Evolutionary conservation across 208 protist genomes (phyloP).

Genomic region (Crithidia fasciculata): DNA sequence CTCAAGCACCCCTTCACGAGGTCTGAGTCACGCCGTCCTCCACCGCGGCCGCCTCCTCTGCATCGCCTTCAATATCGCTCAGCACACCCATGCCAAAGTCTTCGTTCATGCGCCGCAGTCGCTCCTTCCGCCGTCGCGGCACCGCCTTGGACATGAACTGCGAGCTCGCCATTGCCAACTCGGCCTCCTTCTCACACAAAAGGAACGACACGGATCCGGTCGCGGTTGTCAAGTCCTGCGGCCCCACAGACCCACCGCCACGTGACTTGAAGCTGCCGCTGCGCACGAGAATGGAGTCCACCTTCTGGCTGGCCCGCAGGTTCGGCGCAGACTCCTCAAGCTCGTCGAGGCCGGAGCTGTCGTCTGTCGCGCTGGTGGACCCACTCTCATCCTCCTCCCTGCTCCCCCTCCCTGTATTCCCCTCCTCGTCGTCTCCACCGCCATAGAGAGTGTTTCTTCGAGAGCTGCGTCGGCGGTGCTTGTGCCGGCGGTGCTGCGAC

Average conservation of each 20-base stretch:
- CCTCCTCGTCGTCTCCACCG: too few relatives aligned
- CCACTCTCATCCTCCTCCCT: neutral
- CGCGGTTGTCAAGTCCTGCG: neutral
- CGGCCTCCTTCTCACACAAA: slow-evolving; percentile 23
- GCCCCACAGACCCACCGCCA: neutral
- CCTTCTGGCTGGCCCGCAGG: neutral
- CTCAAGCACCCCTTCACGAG: too few relatives aligned
- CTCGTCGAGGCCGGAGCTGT: neutral
- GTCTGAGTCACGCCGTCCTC: neutral
- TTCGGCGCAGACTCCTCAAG: slow-evolving; percentile 1
- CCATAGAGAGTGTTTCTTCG: neutral
- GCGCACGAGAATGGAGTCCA: slow-evolving; percentile 24
- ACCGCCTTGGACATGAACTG: slow-evolving; percentile 24
- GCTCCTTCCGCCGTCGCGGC: slow-evolving; percentile 6
- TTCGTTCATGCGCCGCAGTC: slow-evolving; percentile 4
- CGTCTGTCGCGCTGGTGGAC: neutral
- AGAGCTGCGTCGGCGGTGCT: neutral
- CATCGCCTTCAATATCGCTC: neutral
- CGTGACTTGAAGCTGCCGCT: slow-evolving; percentile 24
- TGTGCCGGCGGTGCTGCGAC: neutral
- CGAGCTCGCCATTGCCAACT: slow-evolving; percentile 22
- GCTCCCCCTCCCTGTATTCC: too few relatives aligned
- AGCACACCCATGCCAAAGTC: slow-evolving; percentile 12
- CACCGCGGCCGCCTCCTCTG: too few relatives aligned
- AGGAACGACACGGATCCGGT: slow-evolving; percentile 27